These are phyloP conservation scores for Daldinia decipiens DNA, from an alignment of 495 filamentous ascomycete species.

Conservation along the genomic window DNA sequence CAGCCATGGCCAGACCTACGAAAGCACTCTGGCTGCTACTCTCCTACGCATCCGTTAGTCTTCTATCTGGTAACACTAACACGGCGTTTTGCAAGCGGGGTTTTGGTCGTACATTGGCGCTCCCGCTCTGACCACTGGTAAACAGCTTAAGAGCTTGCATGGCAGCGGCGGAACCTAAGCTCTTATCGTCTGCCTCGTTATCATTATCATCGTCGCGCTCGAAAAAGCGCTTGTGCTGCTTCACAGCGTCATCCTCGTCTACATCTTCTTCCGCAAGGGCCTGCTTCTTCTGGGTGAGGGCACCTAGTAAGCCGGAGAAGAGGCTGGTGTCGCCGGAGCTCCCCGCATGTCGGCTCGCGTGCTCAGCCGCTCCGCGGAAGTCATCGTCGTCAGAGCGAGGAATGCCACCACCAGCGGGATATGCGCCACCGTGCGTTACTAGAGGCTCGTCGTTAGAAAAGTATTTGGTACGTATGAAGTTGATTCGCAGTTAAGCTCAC, in stretches of 20 bases:
- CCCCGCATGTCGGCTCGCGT: slow-evolving; percentile 63
- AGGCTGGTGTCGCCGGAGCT: slow-evolving; percentile 58
- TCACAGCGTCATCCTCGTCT: slow-evolving; percentile 69
- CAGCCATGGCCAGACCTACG: slow-evolving; percentile 63
- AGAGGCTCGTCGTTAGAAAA: slow-evolving; percentile 1
- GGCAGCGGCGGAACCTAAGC: slow-evolving; percentile 70
- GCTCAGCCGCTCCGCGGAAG: slow-evolving; percentile 60
- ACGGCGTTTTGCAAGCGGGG: not conserved
- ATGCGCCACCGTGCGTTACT: slow-evolving; percentile 54
- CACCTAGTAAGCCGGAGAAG: slow-evolving; percentile 62
- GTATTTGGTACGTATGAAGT: not conserved
- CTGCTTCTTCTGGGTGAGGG: slow-evolving; percentile 61
- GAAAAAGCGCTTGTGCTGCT: slow-evolving; percentile 65
- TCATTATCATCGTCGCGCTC: slow-evolving; percentile 50
- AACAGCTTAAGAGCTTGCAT: slow-evolving; percentile 76
- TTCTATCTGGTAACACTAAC: not conserved
- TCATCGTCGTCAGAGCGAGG: slow-evolving; percentile 53
- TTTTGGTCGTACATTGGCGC: slow-evolving; percentile 35
- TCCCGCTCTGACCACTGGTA: slow-evolving; percentile 53
- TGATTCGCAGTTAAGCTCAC: slow-evolving; percentile 24
- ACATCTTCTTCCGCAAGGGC: slow-evolving; percentile 62
- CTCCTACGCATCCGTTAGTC: slow-evolving; percentile 28
- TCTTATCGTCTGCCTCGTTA: slow-evolving; percentile 50
- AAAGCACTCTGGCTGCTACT: slow-evolving; percentile 57
- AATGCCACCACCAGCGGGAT: slow-evolving; percentile 53